These are phyloP conservation scores for Hypoxylon sp. DNA, from an alignment of 2,329 filamentous ascomycete species.

Conservation along the genomic window DNA sequence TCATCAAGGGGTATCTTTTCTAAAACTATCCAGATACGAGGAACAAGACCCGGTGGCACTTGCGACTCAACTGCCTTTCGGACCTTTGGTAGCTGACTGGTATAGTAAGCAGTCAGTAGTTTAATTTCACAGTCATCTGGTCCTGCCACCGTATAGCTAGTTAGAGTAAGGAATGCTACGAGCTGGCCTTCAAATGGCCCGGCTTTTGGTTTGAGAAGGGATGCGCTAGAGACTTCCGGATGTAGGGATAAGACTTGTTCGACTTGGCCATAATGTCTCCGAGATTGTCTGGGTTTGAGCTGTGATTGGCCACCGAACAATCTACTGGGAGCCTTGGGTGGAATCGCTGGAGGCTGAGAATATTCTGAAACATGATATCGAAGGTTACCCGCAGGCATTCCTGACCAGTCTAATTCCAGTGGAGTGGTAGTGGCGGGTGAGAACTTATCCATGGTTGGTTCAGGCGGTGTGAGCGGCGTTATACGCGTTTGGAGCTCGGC, in stretches of 20 bases:
- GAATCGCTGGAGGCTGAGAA: conserved; percentile 45
- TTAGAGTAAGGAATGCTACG: conserved; percentile 63
- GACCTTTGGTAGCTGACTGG: conserved; percentile 60
- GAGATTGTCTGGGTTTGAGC: conserved; percentile 45
- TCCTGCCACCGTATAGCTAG: conserved; percentile 51
- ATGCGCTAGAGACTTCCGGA: conserved; percentile 59
- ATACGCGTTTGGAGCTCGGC: conserved; percentile 63
- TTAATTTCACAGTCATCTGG: conserved; percentile 56
- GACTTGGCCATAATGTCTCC: conserved; percentile 52
- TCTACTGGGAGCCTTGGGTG: conserved; percentile 44
- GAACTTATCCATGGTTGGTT: conserved; percentile 22
- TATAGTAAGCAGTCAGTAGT: conserved; percentile 60
- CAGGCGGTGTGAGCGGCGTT: conserved; percentile 51
- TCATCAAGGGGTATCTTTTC: conserved; percentile 62
- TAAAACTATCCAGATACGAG: conserved; percentile 65
- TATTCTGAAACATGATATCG: conserved; percentile 25
- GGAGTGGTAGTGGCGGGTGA: conserved; percentile 45
- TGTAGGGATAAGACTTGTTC: conserved; percentile 61
- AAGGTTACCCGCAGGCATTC: neutral
- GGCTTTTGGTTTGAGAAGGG: conserved; percentile 63
- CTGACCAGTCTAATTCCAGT: conserved; percentile 44
- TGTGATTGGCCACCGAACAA: conserved; percentile 18
- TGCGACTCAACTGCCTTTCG: conserved; percentile 57
- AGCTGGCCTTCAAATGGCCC: conserved; percentile 66
- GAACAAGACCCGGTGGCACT: conserved; percentile 57